Evolutionary conservation across 306 rosid genomes (phyloP), one percentile per base, ranked within the genome.

Genomic region (Dryas octopetala): DNA sequence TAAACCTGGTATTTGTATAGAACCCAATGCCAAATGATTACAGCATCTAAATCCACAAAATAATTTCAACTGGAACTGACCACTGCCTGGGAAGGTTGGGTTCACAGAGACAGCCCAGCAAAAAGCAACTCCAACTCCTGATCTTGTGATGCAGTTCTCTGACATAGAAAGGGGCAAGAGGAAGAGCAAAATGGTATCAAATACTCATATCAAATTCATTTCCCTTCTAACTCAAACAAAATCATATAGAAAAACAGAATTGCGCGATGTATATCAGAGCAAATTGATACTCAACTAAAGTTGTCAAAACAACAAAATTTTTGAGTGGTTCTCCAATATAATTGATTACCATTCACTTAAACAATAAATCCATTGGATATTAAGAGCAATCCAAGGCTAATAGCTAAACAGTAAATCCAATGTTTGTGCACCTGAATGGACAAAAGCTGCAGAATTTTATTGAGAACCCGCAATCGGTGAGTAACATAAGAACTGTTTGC

Each of bases 71-170:
- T 55, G 66, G 74, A 82, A 78, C 75, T 55, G 62, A 84, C 91
- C 84, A 63, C 70, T 59, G 6, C 62, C 81, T 61, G 19, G 63
- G 62, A 57, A 45, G 62, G 43, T 70, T 55, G 52, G n/a, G 54
- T 79, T 93, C 87, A 91, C 79, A 94, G 53, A 58, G 96, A 90
- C 60, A 94, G 90, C 76, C 97, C 91, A 6, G 89, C 87, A 70
- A 94, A 94, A 67, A 94, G 93, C 86, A 84, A 86, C 72, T 88
- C 97, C 93, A 94, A 74, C 86, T 94, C 97, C 77, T 64, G 68
- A 46, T 91, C 91, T 82, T 91, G 90, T 47, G 91, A 80, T 50
- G 66, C 58, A 68, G 89, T 87, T 86, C 98, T 91, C 98, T 94
- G 88, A 46, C 28, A 80, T 44, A 79, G 43, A 45, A 73, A 47